A percentile compares a stretch with the other conserved stretches of the same genome.
phyloP scores from a whole-genome alignment of 2,329 filamentous ascomycete genomes.

The Clarireedia sp. region DNA sequence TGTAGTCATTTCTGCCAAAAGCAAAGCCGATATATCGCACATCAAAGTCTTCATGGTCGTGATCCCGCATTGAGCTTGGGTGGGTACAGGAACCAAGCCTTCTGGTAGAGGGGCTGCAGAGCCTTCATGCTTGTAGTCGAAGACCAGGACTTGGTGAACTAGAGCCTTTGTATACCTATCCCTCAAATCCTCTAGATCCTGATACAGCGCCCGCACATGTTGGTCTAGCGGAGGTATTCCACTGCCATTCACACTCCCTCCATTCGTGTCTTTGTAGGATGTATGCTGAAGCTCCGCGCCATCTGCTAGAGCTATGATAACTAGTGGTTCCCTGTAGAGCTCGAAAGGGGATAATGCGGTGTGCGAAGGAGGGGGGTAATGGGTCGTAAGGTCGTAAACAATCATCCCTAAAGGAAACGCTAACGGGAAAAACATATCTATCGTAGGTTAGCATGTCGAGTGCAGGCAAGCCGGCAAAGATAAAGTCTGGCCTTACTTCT shows the following conservation, averaged over 20 bases:
- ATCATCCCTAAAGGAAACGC: conserved; percentile 81
- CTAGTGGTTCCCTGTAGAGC: conserved; percentile 74
- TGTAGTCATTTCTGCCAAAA: conserved; percentile 68
- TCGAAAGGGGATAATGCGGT: conserved; percentile 81
- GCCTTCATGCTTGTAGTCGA: conserved; percentile 55
- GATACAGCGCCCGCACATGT: conserved; percentile 51
- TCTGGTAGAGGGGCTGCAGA: conserved; percentile 50
- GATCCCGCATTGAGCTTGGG: conserved; percentile 56
- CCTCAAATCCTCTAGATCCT: conserved; percentile 62
- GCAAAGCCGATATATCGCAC: conserved; percentile 66
- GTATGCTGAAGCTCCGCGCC: conserved; percentile 57
- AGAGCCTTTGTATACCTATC: conserved; percentile 69
- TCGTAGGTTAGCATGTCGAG: conserved; percentile 17
- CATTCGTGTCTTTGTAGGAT: conserved; percentile 47
- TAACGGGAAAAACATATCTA: conserved; percentile 90
- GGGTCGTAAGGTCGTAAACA: conserved; percentile 79
- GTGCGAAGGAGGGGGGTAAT: conserved; percentile 71
- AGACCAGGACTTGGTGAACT: conserved; percentile 71
- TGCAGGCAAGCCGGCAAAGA: neutral
- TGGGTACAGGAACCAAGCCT: conserved; percentile 64
- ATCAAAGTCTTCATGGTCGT: conserved; percentile 78
- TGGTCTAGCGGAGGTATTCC: conserved; percentile 42
- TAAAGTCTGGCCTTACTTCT: conserved; percentile 55
- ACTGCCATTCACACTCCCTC: conserved; percentile 44
- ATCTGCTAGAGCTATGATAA: conserved; percentile 79